Conservation (phyloP, 2,329 filamentous ascomycete genomes). For the Colletotrichum horii region DNA sequence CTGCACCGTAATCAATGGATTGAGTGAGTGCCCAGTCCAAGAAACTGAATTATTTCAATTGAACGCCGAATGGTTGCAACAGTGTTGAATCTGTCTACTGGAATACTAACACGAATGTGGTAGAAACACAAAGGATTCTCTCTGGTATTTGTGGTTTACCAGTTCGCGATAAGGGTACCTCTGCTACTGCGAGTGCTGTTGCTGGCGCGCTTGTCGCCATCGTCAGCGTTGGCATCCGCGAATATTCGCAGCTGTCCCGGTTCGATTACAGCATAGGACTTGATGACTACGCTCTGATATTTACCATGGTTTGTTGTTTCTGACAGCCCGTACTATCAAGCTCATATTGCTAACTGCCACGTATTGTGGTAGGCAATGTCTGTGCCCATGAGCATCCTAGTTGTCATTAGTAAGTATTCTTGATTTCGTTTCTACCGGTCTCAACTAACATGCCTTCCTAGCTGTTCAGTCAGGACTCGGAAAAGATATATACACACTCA, state of each 20-base stretch:
- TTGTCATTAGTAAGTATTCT: neutral
- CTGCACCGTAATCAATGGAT: neutral
- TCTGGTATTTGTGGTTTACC: neutral
- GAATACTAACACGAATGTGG: neutral
- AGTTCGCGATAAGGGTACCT: neutral
- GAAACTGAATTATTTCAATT: neutral
- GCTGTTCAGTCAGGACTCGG: conserved; percentile 41
- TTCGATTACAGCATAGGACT: neutral
- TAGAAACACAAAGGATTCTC: neutral
- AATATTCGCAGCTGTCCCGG: conserved; percentile 1
- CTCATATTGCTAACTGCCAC: neutral
- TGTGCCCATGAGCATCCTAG: conserved; percentile 1
- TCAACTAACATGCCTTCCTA: neutral
- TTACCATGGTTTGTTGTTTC: neutral
- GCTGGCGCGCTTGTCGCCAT: neutral
- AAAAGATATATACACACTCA: conserved; percentile 50
- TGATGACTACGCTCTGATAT: conserved; percentile 6
- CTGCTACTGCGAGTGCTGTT: conserved; percentile 1
- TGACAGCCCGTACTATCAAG: neutral
- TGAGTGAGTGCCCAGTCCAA: neutral
- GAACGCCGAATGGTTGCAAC: neutral
- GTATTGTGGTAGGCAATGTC: neutral
- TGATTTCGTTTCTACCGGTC: too few species aligned
- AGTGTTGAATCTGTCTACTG: accelerated
- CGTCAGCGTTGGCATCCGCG: neutral